phyloP scores from a whole-genome alignment of 2,329 filamentous ascomycete species.

The Sclerotiophoma versabilis region DNA sequence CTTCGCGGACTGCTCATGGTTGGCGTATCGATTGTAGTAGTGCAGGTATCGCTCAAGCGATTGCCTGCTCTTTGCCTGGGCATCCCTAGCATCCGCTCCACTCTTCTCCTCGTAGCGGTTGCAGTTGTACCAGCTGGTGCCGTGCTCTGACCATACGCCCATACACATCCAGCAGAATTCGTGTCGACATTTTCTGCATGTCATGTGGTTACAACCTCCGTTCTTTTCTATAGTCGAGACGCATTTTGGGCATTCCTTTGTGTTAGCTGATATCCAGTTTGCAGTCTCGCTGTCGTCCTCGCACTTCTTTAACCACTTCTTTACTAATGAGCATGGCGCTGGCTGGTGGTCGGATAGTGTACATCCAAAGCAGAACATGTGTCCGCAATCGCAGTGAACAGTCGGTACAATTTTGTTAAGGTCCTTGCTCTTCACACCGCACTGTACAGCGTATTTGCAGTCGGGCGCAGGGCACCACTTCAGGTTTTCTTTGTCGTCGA shows the following conservation, averaged over 20 bases:
- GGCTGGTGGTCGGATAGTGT: slow-evolving; percentile 90
- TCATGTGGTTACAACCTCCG: slow-evolving; percentile 98
- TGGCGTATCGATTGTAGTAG: slow-evolving; percentile 99
- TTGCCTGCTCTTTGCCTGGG: slow-evolving; percentile 87
- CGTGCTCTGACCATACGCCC: slow-evolving; percentile 98
- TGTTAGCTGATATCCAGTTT: slow-evolving; percentile 99
- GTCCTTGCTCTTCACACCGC: slow-evolving; percentile 85
- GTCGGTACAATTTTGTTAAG: slow-evolving; percentile 86
- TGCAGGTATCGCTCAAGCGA: slow-evolving; percentile 96
- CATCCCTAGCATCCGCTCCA: slow-evolving; percentile 86
- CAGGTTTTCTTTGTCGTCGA: slow-evolving; percentile 93
- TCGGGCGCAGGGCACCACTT: slow-evolving; percentile 99
- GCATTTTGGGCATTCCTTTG: slow-evolving; percentile 96
- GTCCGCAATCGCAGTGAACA: slow-evolving; percentile 82
- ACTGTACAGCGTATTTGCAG: slow-evolving; percentile 92
- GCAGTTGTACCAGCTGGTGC: slow-evolving; percentile 99
- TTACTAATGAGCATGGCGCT: slow-evolving; percentile 87
- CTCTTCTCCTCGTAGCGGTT: slow-evolving; percentile 97
- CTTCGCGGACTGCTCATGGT: slow-evolving; percentile 97
- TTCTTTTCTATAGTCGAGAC: slow-evolving; percentile 99
- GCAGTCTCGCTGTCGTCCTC: slow-evolving; percentile 98
- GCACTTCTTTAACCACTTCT: slow-evolving; percentile 97
- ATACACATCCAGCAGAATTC: slow-evolving; percentile 99
- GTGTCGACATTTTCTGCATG: slow-evolving; percentile 91
- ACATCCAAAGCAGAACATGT: slow-evolving; percentile 95